phyloP scores from a whole-genome alignment of 495 filamentous ascomycete genomes.

The Neurospora discreta region DNA sequence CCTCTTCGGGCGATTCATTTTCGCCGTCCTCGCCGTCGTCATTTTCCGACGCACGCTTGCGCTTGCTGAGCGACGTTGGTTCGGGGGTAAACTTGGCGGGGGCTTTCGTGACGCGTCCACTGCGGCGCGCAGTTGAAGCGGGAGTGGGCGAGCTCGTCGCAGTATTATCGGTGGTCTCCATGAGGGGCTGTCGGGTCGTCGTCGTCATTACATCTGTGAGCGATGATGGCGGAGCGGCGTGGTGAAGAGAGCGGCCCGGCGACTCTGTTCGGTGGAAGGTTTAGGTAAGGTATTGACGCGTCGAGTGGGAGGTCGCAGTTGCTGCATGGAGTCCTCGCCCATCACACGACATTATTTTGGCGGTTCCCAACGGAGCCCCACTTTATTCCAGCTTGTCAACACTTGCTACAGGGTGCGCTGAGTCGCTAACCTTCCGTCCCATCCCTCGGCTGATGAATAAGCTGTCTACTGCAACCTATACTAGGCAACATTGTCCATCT shows the following conservation, averaged over 20 bases:
- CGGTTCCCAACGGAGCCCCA: slow-evolving; percentile 4
- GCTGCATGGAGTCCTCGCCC: background rate
- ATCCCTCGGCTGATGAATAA: background rate
- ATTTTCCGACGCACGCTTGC: slow-evolving; percentile 42
- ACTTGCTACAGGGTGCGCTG: background rate
- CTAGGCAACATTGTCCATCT: background rate
- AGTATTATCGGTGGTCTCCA: slow-evolving; percentile 47
- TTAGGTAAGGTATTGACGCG: slow-evolving; percentile 22
- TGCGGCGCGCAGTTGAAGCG: slow-evolving; percentile 51
- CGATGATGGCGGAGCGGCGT: slow-evolving; percentile 6
- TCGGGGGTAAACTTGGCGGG: slow-evolving; percentile 54
- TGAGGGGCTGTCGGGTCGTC: slow-evolving; percentile 23
- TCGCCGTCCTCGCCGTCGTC: slow-evolving; percentile 39
- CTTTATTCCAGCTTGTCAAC: background rate
- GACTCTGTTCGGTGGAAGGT: slow-evolving; percentile 3
- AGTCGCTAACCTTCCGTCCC: background rate
- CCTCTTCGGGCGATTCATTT: slow-evolving; percentile 45
- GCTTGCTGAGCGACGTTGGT: slow-evolving; percentile 33
- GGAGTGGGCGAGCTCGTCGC: slow-evolving; percentile 41
- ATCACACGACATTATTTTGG: slow-evolving; percentile 24
- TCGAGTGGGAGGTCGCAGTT: slow-evolving; percentile 7
- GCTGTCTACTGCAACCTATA: background rate
- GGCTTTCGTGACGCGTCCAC: slow-evolving; percentile 67
- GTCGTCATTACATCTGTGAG: slow-evolving; percentile 22
- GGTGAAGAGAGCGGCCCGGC: background rate